These are phyloP conservation scores for Cyamopsis tetragonoloba DNA, from an alignment of 306 rosid genomes.

Conservation along the genomic window DNA sequence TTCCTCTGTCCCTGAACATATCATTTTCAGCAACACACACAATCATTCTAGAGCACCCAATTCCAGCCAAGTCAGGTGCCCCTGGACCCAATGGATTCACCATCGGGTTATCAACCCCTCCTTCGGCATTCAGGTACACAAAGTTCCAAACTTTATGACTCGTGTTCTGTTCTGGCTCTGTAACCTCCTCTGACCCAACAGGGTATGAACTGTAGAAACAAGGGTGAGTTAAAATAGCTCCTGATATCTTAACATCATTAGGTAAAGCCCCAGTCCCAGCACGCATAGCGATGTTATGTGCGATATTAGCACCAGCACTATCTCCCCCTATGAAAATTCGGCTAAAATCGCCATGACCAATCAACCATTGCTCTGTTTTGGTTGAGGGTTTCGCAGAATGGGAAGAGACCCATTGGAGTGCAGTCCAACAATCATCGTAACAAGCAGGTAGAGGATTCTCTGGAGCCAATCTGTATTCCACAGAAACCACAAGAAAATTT, in stretches of 20 bases:
- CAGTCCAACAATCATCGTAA: constrained; percentile 44
- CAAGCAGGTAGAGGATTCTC: constrained; percentile 50
- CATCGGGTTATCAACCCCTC: constrained; percentile 39
- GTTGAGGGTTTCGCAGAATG: background rate
- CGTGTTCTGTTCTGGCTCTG: background rate
- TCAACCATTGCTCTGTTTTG: constrained; percentile 43
- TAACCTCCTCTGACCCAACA: constrained; percentile 24
- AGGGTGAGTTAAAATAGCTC: constrained; percentile 31
- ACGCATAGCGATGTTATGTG: constrained; percentile 29
- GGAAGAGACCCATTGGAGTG: constrained; percentile 47
- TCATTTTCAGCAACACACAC: constrained; percentile 41
- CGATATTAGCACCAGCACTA: constrained; percentile 41
- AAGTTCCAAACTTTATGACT: constrained; percentile 27
- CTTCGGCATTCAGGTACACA: constrained; percentile 34
- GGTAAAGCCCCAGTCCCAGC: constrained; percentile 23
- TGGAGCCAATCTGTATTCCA: constrained; percentile 57
- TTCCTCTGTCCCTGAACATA: constrained; percentile 40
- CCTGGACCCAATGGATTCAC: constrained; percentile 39
- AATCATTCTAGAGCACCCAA: constrained; percentile 35
- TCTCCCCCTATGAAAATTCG: constrained; percentile 40
- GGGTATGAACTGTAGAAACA: constrained; percentile 42
- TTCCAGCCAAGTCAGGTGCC: constrained; percentile 34
- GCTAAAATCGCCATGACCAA: constrained; percentile 38
- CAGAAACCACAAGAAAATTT: constrained; percentile 44
- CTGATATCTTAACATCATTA: constrained; percentile 30